Evolutionary conservation across 2,329 filamentous ascomycete species (phyloP), one percentile per base, ranked within the genome.

Genomic region (Colletotrichum chrysophilum): DNA sequence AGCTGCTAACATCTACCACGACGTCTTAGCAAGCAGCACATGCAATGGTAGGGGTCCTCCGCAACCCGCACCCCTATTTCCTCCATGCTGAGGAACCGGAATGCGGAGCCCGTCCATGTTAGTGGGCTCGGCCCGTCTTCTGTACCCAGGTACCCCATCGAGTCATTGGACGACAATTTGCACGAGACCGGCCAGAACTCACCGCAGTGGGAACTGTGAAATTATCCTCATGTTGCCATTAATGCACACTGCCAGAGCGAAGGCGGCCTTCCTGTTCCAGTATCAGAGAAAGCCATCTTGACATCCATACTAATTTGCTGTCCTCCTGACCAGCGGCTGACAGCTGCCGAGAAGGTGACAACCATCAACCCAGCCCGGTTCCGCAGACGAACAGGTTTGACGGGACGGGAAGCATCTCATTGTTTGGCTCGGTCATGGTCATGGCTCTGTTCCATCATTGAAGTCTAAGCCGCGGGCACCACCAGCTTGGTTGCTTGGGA

Each of bases 211-310:
- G 60, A 75, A 70, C 52, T 18, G 38, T 16, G 70, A 76, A 56
- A 76, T 76, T 75, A 66, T 76, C 26, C 30, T 76, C 52, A 75
- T 76, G 71, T 75, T 75, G 52, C 30, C 71, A 26, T 75, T 72
- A 75, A 76, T 76, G 74, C 74, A 55, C 21, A 24, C 36, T 52
- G 66, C 55, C 67, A 60, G 28, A 48, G 36, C 24, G 24, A 60
- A 64, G 55, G 62, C 64, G 43, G 64, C 74, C 48, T 69, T 75
- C 56, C 70, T 55, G 60, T 62, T 56, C 48, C 32, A 61, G 58
- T 34, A 21, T 30, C 14, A 55, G 67, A 28, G 55, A 67, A 30
- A 12, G 21, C 60, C 60, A 28, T 32, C 32, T 14, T 7, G 48
- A 58, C 48, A 16, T 24, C 26, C 18, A 21, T 21, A 34, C 61